Evolutionary conservation across 352 stramenopile species (phyloP).

Genomic region (Pilasporangium apinafurcum): DNA sequence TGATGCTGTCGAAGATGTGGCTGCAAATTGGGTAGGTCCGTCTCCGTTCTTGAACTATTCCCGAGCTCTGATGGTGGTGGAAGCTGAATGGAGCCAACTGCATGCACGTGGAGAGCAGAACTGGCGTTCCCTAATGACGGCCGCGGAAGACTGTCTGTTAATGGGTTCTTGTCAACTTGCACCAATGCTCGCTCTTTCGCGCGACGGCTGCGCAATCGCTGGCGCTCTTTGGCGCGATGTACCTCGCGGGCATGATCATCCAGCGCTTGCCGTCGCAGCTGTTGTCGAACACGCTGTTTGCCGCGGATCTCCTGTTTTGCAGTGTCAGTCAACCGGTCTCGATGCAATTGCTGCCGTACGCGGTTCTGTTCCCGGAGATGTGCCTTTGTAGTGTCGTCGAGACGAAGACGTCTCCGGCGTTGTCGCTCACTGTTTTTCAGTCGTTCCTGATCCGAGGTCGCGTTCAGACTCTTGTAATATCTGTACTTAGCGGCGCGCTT

Average conservation of each 20-base stretch:
- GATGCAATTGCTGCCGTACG: constrained; percentile 39
- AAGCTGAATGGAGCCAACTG: constrained; percentile 1
- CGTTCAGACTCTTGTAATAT: constrained; percentile 20
- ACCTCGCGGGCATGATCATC: constrained; percentile 27
- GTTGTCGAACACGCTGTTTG: constrained; percentile 36
- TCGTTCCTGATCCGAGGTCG: constrained; percentile 18
- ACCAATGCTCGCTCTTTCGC: constrained; percentile 9
- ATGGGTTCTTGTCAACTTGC: constrained; percentile 2
- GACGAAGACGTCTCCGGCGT: constrained; percentile 29
- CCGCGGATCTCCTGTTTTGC: constrained; percentile 26
- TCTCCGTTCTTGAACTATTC: constrained; percentile 1
- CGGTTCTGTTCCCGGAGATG: constrained; percentile 59
- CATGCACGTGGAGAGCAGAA: too few species aligned
- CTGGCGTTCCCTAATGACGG: too few species aligned
- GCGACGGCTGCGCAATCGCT: constrained; percentile 31
- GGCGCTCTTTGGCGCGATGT: constrained; percentile 37
- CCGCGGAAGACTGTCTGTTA: constrained; percentile 3
- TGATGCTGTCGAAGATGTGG: constrained; percentile 12
- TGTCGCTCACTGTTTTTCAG: constrained; percentile 38
- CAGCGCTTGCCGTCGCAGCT: constrained; percentile 29
- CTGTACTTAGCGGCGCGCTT: constrained; percentile 67
- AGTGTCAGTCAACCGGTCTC: constrained; percentile 32
- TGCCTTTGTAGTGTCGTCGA: constrained; percentile 27
- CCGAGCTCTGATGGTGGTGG: constrained; percentile 1
- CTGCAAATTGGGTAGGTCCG: constrained; percentile 13